These are phyloP conservation scores for Jatropha multifida DNA, from an alignment of 441 rosid species.

Conservation along the genomic window DNA sequence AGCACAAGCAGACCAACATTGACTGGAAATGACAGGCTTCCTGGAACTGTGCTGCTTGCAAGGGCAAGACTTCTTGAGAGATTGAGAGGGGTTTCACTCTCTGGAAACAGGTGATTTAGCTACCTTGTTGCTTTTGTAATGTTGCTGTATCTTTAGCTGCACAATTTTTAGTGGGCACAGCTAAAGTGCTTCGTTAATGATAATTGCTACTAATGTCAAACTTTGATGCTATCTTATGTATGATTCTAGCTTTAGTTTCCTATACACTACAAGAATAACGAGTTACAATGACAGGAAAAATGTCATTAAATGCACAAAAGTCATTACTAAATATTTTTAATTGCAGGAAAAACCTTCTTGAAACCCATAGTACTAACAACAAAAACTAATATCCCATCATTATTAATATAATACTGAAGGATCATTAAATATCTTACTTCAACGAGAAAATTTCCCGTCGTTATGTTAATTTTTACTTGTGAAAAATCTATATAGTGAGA, in stretches of 20 bases:
- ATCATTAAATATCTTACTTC: too few relatives aligned
- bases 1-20: constrained; percentile 36
- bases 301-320: too few relatives aligned
- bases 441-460: too few relatives aligned
- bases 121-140: not conserved
- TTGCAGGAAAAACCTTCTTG: too few relatives aligned
- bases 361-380: too few relatives aligned
- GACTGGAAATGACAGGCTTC: constrained; percentile 67
- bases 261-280: too few relatives aligned
- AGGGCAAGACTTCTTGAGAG: constrained; percentile 89
- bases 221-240: not conserved
- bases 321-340: too few relatives aligned
- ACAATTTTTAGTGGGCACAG: not conserved
- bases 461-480: too few relatives aligned
- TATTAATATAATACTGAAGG: too few relatives aligned
- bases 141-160: not conserved
- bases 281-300: too few relatives aligned
- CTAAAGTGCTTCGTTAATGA: not conserved
- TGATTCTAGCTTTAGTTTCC: not conserved
- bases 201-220: not conserved
- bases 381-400: too few relatives aligned
- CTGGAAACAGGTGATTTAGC: constrained; percentile 57
- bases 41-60: constrained; percentile 87
- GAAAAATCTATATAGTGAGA: too few relatives aligned
- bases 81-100: constrained; percentile 70